Evolutionary conservation across 1,284 basidiomycete species (phyloP).

Genomic region (Apiotrichum sp.): DNA sequence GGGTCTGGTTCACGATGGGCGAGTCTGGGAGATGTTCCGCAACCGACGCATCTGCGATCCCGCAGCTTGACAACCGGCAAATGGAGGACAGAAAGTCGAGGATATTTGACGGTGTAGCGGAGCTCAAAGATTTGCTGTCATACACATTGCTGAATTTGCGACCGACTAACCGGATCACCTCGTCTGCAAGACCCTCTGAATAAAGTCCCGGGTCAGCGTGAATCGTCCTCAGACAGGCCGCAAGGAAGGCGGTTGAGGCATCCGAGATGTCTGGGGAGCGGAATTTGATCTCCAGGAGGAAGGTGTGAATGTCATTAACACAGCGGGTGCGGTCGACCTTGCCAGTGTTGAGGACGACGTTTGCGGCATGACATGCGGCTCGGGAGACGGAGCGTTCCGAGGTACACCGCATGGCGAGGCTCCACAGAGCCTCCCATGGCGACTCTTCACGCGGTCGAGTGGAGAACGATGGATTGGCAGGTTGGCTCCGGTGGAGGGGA

Average conservation of each 20-base stretch:
- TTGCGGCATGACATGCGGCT: conserved; percentile 70
- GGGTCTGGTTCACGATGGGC: conserved; percentile 56
- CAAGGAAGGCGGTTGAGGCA: conserved; percentile 74
- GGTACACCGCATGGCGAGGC: conserved; percentile 67
- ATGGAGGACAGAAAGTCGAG: conserved; percentile 60
- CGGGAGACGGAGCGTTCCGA: conserved; percentile 63
- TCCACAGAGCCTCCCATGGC: conserved; percentile 73
- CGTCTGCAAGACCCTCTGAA: conserved; percentile 72
- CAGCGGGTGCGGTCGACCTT: conserved; percentile 56
- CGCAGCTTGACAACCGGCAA: conserved; percentile 49
- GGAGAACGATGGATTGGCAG: conserved; percentile 18
- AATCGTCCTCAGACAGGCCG: conserved; percentile 59
- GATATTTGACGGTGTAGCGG: conserved; percentile 56
- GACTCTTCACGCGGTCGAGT: conserved; percentile 5
- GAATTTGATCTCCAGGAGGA: conserved; percentile 72
- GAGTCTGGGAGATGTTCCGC: conserved; percentile 56
- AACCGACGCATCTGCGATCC: conserved; percentile 11
- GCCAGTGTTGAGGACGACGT: conserved; percentile 49
- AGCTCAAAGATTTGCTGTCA: conserved; percentile 24
- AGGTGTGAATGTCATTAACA: conserved; percentile 62
- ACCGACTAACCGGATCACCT: conserved; percentile 52
- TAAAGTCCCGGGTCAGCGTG: conserved; percentile 73
- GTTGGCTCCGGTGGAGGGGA: background rate
- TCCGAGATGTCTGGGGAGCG: conserved; percentile 67
- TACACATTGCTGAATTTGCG: no score